A percentile compares a stretch with the other conserved stretches of the same genome.
Conservation (phyloP, 129 eudicot species). For the Helianthus tuberosus region DNA sequence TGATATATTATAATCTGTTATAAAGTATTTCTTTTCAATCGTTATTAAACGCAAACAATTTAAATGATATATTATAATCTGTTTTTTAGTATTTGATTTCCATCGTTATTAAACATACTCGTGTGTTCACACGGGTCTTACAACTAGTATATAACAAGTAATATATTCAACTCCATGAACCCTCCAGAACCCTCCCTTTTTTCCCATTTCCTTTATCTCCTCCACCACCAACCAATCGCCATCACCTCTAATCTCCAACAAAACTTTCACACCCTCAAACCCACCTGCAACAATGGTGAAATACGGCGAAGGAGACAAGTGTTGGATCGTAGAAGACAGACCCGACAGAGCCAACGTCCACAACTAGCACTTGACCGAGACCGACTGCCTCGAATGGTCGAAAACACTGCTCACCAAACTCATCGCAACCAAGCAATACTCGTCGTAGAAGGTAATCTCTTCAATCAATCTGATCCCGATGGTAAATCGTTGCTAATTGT, state of each 20-base stretch:
- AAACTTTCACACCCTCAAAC: constrained; percentile 33
- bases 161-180: constrained; percentile 27
- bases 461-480: constrained; percentile 32
- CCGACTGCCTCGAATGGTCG: constrained; percentile 88
- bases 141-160: no score
- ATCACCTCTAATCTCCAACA: background rate
- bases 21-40: no score
- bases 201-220: background rate
- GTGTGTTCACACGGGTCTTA: no score
- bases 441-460: constrained; percentile 67
- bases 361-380: constrained; percentile 99
- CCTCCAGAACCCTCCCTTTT: constrained; percentile 23
- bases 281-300: constrained; percentile 60
- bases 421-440: constrained; percentile 52
- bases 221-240: constrained; percentile 16
- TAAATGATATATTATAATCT: no score
- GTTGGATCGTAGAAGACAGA: constrained; percentile 98
- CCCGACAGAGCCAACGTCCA: constrained; percentile 97
- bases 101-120: no score
- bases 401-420: constrained; percentile 46
- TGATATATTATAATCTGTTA: no score
- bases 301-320: constrained; percentile 91
- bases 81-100: no score
- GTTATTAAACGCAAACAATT: no score
- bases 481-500: constrained; percentile 37